Percentiles rank a stretch among this genome's conserved stretches.
phyloP scores from a whole-genome alignment of 495 filamentous ascomycete genomes.

The Chlorociboria aeruginascens region DNA sequence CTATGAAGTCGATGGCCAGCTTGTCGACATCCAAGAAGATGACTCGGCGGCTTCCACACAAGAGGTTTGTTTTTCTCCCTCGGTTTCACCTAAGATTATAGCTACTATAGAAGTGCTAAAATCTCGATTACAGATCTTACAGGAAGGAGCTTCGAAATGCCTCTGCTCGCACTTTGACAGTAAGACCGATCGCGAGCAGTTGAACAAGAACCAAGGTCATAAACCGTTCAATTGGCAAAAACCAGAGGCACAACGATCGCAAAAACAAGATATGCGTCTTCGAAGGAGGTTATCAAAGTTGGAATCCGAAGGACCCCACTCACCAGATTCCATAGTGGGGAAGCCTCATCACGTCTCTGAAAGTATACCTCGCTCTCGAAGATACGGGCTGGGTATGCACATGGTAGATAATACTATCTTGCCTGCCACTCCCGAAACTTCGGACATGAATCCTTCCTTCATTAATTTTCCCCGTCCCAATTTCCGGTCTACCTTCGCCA shows the following conservation, averaged over 20 bases:
- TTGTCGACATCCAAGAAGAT: conserved; percentile 14
- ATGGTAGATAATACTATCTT: conserved; percentile 20
- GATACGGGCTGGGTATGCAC: conserved; percentile 14
- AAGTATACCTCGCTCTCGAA: background rate
- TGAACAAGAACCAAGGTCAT: no score
- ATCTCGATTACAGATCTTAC: no score
- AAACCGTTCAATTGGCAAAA: no score
- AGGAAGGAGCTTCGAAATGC: no score
- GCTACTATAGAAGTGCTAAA: background rate
- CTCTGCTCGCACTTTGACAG: no score
- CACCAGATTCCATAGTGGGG: no score
- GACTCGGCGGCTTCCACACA: background rate
- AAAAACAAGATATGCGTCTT: no score
- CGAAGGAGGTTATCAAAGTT: no score
- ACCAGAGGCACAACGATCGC: no score
- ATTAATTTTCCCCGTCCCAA: background rate
- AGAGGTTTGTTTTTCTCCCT: conserved; percentile 1
- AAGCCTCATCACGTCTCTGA: background rate
- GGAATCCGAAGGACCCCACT: no score
- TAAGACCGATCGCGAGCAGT: no score
- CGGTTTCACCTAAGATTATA: background rate
- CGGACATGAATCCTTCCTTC: conserved; percentile 27
- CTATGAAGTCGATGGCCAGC: conserved; percentile 55
- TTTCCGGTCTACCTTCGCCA: conserved; percentile 6
- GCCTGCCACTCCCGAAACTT: conserved; percentile 36